A percentile compares a stretch with the other conserved stretches of the same genome.
Evolutionary conservation across 495 filamentous ascomycete genomes (phyloP).

Genomic region (Daldinia childiae): DNA sequence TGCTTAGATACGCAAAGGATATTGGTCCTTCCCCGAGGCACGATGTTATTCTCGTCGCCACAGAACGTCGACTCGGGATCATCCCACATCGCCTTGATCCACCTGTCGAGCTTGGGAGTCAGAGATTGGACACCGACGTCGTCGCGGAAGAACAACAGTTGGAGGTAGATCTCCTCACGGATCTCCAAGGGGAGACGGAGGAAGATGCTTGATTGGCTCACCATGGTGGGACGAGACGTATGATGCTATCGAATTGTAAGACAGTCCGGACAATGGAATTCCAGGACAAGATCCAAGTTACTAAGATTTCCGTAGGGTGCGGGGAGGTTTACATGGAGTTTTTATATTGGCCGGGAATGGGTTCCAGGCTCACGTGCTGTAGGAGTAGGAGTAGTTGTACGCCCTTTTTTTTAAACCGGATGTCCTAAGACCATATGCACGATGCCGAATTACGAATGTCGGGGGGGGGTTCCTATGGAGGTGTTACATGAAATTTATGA

Average conservation of each 20-base stretch:
- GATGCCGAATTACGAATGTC: neutral
- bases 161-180: conserved; percentile 12
- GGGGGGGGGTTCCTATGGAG: neutral
- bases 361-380: neutral
- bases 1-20: conserved; percentile 12
- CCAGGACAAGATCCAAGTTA: neutral
- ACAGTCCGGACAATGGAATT: neutral
- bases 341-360: conserved; percentile 3
- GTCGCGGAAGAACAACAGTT: conserved; percentile 2
- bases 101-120: neutral
- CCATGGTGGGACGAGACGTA: conserved; percentile 1
- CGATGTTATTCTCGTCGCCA: neutral
- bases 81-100: neutral
- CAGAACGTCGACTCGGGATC: neutral
- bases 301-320: neutral
- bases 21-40: neutral
- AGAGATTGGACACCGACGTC: conserved; percentile 1
- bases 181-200: conserved; percentile 11
- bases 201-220: conserved; percentile 4
- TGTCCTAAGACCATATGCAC: neutral
- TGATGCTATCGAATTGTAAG: neutral
- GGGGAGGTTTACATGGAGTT: neutral
- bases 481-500: neutral
- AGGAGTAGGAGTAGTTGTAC: neutral
- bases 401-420: neutral